These are phyloP conservation scores for Trametes elegans DNA, from an alignment of 768 basidiomycete species.

Conservation along the genomic window DNA sequence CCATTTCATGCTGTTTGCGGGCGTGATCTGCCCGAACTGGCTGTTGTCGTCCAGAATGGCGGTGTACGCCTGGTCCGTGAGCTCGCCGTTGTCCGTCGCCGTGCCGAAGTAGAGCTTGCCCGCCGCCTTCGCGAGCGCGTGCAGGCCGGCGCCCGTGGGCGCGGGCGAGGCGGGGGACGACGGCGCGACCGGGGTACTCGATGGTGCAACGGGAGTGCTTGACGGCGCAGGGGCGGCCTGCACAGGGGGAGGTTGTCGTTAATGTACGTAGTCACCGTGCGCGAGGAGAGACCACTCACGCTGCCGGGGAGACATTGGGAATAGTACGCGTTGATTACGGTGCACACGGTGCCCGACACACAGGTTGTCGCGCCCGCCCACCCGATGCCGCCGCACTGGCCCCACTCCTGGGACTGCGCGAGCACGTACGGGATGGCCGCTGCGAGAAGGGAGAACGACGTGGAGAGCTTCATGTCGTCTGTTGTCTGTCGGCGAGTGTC, in stretches of 20 bases:
- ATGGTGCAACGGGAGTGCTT: not conserved
- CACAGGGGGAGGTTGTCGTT: too few species aligned
- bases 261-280: too few species aligned
- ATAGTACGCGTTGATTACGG: slow-evolving; percentile 39
- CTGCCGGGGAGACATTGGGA: slow-evolving; percentile 41
- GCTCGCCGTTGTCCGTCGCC: slow-evolving; percentile 47
- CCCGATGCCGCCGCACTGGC: slow-evolving; percentile 38
- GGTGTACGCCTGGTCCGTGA: slow-evolving; percentile 42
- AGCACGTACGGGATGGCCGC: slow-evolving; percentile 25
- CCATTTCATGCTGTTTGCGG: slow-evolving; percentile 59
- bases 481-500: not conserved
- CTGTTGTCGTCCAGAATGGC: slow-evolving; percentile 37
- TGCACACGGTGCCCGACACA: slow-evolving; percentile 39
- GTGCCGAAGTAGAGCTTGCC: slow-evolving; percentile 50
- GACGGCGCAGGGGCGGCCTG: not conserved
- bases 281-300: too few species aligned
- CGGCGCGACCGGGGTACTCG: not conserved
- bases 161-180: slow-evolving; percentile 10
- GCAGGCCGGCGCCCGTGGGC: slow-evolving; percentile 23
- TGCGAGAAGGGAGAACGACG: slow-evolving; percentile 30
- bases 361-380: slow-evolving; percentile 38
- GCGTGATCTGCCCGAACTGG: slow-evolving; percentile 47
- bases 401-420: slow-evolving; percentile 29
- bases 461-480: slow-evolving; percentile 21
- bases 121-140: slow-evolving; percentile 38